Base-by-base conservation (phyloP, 176 grass and related monocot genomes). In the Avena eriantha region DNA sequence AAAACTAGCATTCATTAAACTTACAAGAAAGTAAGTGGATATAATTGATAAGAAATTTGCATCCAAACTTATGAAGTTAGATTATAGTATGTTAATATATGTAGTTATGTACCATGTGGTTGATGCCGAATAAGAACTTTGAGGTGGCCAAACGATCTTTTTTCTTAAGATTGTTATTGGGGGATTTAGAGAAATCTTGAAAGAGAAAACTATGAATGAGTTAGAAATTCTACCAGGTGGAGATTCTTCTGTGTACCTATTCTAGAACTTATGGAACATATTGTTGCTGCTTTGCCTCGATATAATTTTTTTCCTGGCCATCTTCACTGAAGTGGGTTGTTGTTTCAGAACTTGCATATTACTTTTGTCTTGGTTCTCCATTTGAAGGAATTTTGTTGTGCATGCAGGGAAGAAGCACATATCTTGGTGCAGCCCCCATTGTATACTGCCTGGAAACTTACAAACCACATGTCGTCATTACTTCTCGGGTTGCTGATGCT, bases 401-500 rank as follows among this genome's bases (percentile, higher is more conserved):
- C 43, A 43, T 87, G 77, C 92, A 95, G 82, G 92, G 96, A 70
- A 82, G 43, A 80, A 94, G 96, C 89, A 96, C 96, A 74, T 98
- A 98, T 58, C 86, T 98, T 50, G 96, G 93, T 75, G 92, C 92
- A 68, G 86, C 92, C 47, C 92, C 93, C 63, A 94, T 96, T 88
- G 93, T 96, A 86, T 76, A 90, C 63, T 98, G 96, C 87, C 66
- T 98, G 47, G 92, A 98, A 86, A 91, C 77, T 66, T 89, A 94
- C 60, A 90, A 91, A 74, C 93, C 96, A 54, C 63, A 98, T 80
- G 92, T 98, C 84, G 51, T 96, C 77, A 96, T 98, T 82, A 98
- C 96, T 91, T 98, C 96, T 81, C 82, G 92, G 73, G 88, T 98
- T 87, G 93, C 96, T 88, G 96, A 98, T 96, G 96, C 93, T 84